Conservation (phyloP, 345 rosid species). For the Schrenkiella parvula region DNA sequence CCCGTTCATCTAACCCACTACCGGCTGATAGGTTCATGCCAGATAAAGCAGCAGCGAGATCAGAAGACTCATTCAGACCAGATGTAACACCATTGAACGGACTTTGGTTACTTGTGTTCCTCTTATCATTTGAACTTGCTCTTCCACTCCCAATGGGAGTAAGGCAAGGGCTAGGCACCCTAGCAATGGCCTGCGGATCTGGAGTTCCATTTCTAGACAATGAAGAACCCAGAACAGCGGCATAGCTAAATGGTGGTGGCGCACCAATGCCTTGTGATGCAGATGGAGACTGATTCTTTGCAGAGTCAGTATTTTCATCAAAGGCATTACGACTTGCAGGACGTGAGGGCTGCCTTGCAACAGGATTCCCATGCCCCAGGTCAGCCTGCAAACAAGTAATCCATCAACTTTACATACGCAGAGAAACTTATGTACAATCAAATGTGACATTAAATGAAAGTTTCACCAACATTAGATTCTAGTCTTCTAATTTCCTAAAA, state of each 20-base stretch:
- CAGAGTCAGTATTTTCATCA: slow-evolving; percentile 50
- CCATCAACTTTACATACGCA: neutral
- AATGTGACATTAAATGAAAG: neutral
- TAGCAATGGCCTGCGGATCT: slow-evolving; percentile 65
- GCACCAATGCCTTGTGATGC: slow-evolving; percentile 46
- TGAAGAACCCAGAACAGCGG: slow-evolving; percentile 72
- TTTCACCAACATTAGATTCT: slow-evolving; percentile 4
- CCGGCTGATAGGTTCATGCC: slow-evolving; percentile 54
- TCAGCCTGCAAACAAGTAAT: slow-evolving; percentile 52
- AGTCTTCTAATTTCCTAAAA: slow-evolving; percentile 34
- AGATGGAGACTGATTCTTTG: slow-evolving; percentile 48
- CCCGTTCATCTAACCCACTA: slow-evolving; percentile 44
- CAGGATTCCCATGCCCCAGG: slow-evolving; percentile 31
- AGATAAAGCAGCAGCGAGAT: slow-evolving; percentile 56
- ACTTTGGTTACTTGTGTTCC: slow-evolving; percentile 43
- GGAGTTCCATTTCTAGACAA: slow-evolving; percentile 84
- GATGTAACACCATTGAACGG: slow-evolving; percentile 51
- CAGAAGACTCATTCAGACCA: slow-evolving; percentile 46
- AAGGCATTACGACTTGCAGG: slow-evolving; percentile 80
- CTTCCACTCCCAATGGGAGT: slow-evolving; percentile 84
- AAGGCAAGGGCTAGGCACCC: slow-evolving; percentile 84
- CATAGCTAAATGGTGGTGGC: slow-evolving; percentile 59
- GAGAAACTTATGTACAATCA: neutral
- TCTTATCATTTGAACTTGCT: slow-evolving; percentile 49
- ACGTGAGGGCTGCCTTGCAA: slow-evolving; percentile 35